Base-by-base conservation (phyloP, 2,329 filamentous ascomycete genomes). In the Talaromyces verruculosus region DNA sequence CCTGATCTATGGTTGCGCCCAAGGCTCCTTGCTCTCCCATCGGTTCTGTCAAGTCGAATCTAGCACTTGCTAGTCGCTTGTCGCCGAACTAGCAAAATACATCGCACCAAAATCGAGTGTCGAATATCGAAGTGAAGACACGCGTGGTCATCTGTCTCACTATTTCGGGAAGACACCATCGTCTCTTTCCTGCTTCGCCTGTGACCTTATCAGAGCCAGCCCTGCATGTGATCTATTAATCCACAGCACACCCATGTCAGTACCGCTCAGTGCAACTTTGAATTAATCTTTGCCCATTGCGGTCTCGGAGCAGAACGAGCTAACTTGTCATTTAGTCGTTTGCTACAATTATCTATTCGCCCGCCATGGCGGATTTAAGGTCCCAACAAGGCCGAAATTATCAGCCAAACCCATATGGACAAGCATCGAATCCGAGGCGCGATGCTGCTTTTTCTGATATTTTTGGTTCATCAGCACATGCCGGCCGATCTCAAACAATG, bases 381-480 rank as follows among this genome's bases (percentile, higher is more conserved):
- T 78, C 84, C 71, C 87, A 88, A 75, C 84, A 87, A 76, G 85
- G 86, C 72, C 83, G 87, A 76, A 83, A 85, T 74, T 84, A 87
- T 78, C 81, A 85, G 76, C 78, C 82, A 68, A 76, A 76, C 67
- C 79, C 79, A 68, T 84, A 86, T 76, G 84, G 82, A 68, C 82
- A 83, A 75, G 77, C 84, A 62, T 81, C 84, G 47, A 65, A 61
- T 60, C 55, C 47, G 35, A 91, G 95, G 80, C 90, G 95, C 81
- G 93, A 99, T 87, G 92, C 92, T 71, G 95, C 94, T 70, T 99
- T 96, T 79, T 92, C 91, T 71, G 94, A 94, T 81, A 98, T 98
- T 76, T 99, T 98, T 77, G 95, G 94, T 72, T 89, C 88, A 70
- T 86, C 91, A 70, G 93, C 92, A 69, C 92, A 92, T 57, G 88